A percentile compares a stretch with the other conserved stretches of the same genome.
phyloP scores from a whole-genome alignment of 1,284 basidiomycete genomes.

The Ustilago bromivora region DNA sequence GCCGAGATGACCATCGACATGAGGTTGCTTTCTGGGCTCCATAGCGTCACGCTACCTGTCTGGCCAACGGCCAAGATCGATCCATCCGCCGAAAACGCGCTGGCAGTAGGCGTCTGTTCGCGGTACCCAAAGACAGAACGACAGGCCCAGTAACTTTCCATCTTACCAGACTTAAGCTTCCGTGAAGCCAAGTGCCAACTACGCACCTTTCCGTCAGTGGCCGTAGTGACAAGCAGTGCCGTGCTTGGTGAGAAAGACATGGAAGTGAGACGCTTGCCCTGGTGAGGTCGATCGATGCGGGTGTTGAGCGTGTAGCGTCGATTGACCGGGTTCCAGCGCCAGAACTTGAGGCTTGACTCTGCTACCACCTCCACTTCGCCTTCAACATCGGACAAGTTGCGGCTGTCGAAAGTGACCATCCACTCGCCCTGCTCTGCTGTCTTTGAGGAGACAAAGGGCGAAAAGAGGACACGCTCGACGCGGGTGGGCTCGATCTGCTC shows the following conservation, averaged over 20 bases:
- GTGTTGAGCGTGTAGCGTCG: slow-evolving; percentile 77
- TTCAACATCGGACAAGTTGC: slow-evolving; percentile 68
- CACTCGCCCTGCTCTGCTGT: slow-evolving; percentile 73
- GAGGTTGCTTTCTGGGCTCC: slow-evolving; percentile 79
- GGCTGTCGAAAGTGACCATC: slow-evolving; percentile 91
- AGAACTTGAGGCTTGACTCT: slow-evolving; percentile 88
- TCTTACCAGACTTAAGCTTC: slow-evolving; percentile 56
- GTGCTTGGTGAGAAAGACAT: slow-evolving; percentile 75
- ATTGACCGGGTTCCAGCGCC: slow-evolving; percentile 79
- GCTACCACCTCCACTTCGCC: slow-evolving; percentile 73
- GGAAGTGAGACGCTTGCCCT: slow-evolving; percentile 76
- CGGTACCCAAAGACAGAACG: slow-evolving; percentile 65
- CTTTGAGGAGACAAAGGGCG: slow-evolving; percentile 67
- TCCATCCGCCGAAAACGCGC: slow-evolving; percentile 85
- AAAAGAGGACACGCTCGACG: slow-evolving; percentile 80
- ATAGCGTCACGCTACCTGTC: slow-evolving; percentile 79
- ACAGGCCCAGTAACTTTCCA: slow-evolving; percentile 63
- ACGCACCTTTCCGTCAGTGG: slow-evolving; percentile 79
- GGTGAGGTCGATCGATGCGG: slow-evolving; percentile 89
- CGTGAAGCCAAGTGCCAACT: slow-evolving; percentile 74
- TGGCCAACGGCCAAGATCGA: slow-evolving; percentile 85
- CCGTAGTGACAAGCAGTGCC: slow-evolving; percentile 76
- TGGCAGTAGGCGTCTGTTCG: slow-evolving; percentile 66
- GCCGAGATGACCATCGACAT: slow-evolving; percentile 75
- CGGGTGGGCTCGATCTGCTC: slow-evolving; percentile 81